Percentiles rank a stretch among this genome's conserved stretches.
Conservation (phyloP, 805 yeast species). For the Cyberlindnera xishuangbannaensis region DNA sequence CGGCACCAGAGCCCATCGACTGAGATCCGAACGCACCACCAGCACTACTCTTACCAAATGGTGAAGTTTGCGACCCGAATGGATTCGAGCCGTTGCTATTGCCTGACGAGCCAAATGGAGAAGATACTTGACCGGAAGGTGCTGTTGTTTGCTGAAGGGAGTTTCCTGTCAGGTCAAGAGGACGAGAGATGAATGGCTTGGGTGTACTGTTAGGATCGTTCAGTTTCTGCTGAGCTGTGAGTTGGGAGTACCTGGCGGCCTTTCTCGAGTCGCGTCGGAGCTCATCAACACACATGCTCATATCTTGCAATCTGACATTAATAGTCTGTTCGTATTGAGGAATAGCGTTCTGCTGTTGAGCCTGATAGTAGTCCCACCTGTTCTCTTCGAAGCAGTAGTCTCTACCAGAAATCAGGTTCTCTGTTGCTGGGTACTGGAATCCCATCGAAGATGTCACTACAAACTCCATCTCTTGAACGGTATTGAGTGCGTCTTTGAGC, state of each 20-base stretch:
- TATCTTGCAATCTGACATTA: conserved; percentile 39
- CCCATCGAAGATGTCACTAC: conserved; percentile 37
- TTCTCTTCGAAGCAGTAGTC: conserved; percentile 52
- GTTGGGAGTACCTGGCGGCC: conserved; percentile 55
- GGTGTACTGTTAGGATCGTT: conserved; percentile 23
- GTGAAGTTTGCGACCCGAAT: conserved; percentile 9
- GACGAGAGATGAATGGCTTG: conserved; percentile 31
- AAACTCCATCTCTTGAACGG: conserved; percentile 21
- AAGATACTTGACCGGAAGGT: conserved; percentile 2
- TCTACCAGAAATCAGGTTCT: conserved; percentile 43
- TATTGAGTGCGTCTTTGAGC: conserved; percentile 22
- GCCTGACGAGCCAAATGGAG: background rate
- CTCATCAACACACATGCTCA: conserved; percentile 35
- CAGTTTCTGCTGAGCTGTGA: conserved; percentile 31
- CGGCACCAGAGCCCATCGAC: conserved; percentile 18
- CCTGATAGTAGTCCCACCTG: conserved; percentile 40
- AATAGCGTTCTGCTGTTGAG: conserved; percentile 31
- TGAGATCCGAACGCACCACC: conserved; percentile 2
- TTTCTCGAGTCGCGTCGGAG: conserved; percentile 36
- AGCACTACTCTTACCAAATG: conserved; percentile 2
- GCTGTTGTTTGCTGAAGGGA: conserved; percentile 13
- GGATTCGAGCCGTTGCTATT: conserved; percentile 1
- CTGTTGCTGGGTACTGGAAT: conserved; percentile 40
- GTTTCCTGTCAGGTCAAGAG: conserved; percentile 27
- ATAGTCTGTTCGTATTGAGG: conserved; percentile 37